Evolutionary conservation across 176 grass and related monocot genomes (phyloP), one percentile per base, ranked within the genome.

Genomic region (Musa acuminata): DNA sequence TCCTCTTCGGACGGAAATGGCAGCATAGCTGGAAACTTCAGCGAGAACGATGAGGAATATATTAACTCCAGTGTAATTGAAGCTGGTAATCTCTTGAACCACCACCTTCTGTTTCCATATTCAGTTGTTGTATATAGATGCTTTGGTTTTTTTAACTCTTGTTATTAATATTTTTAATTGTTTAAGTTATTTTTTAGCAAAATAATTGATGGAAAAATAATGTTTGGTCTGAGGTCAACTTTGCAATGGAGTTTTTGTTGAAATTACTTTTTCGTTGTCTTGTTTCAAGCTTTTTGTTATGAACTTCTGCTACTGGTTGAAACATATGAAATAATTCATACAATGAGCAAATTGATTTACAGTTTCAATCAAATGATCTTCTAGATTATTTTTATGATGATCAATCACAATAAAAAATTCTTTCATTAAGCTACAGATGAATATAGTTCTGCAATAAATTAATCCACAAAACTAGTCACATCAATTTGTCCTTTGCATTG

Each of bases 41-140:
- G 75, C 71, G 74, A 91, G 49, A 90, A 86, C 75, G 93, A 87
- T 51, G 90, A 90, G 82, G 93, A 97, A 49, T 97, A 88, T 73
- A 83, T 97, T 22, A 53, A 93, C 54, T 97, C 87, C 65, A 93
- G 72, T 74, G 83, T 97, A 51, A 90, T 90, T 55, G 93, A 97
- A 77, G 93, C 93, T 48, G 90, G 93, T 97, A 83, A 78, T 51
- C 74, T 11, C 5, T 51, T 11, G 11, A 12, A 29, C 20, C 13
- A 13, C 25, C 43, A 23, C 25, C 6, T 52, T 62, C 10, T 72
- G 11, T 20, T 43, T 43, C 4, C 72, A n/a, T 24, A 49, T 8
- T 16, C 3, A 9, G 23, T 65, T 6, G 2, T 25, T 19, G 4
- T 9, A 13, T 70, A 1, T 69, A 13, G 35, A 8, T 43, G 35